Evolutionary conservation across 2,329 filamentous ascomycete genomes (phyloP), one percentile per base, ranked within the genome.

Genomic region (Aureobasidium sp.): DNA sequence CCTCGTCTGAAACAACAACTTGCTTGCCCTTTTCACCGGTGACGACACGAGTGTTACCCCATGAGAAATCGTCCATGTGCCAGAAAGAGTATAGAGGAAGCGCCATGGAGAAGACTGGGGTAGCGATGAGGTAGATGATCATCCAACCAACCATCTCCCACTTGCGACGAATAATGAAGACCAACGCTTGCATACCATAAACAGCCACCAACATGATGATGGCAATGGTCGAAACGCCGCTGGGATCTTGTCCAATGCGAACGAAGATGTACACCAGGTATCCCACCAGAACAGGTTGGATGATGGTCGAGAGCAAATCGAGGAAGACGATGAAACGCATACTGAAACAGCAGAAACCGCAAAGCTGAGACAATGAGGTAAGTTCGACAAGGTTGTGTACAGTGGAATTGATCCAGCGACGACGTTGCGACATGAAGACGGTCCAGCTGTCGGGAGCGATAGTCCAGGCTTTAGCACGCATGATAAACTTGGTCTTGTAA

Each of bases 131-230:
- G 76, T 99, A 99, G 66, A 99, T 86, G 68, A 99, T 81, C 91
- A 99, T 97, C 94, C 94, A 99, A 39, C 93, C 94, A 68, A 99
- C 88, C 93, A 97, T 97, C 75, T 99, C 93, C 94, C 94, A 99
- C 79, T 97, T 97, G 70, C 93, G 89, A 63, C 91, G 89, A 62
- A 97, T 72, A 70, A 97, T 96, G 80, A 99, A 99, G 74, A 99
- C 97, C 72, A 97, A 87, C 47, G 90, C 93, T 71, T 99, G 94
- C 15, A 99, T 79, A 85, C 94, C 94, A 74, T 97, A 99, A 69
- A 99, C 94, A n/a, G 89, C 93, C 70, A 85, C 94, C 10, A 99
- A 83, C 53, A 99, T 81, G 71, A 99, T 84, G 73, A 99, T 96
- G 0, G 94, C 87, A 0, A 89, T 95, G 62, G 93, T 76, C 0